phyloP scores from a whole-genome alignment of 495 filamentous ascomycete species.

The Penicillium goetzii region DNA sequence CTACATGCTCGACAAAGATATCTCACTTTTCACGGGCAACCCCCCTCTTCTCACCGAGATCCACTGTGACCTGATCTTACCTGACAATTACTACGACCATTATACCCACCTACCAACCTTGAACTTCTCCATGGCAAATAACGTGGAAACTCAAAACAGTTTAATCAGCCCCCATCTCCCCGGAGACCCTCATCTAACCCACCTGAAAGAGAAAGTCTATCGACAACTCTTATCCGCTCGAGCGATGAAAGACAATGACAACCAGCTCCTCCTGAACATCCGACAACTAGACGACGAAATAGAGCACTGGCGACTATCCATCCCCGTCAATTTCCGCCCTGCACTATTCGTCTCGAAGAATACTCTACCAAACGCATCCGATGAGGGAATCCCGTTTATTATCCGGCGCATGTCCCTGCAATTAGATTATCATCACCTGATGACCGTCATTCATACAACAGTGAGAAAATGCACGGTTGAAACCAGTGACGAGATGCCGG shows the following conservation, averaged over 20 bases:
- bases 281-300: slow-evolving; percentile 26
- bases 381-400: not conserved
- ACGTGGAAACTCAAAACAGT: not conserved
- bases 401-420: slow-evolving; percentile 20
- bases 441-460: slow-evolving; percentile 26
- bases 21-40: slow-evolving; percentile 31
- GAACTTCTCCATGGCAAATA: not conserved
- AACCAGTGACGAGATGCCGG: slow-evolving; percentile 6
- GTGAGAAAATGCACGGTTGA: slow-evolving; percentile 24
- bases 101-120: slow-evolving; percentile 9
- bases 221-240: slow-evolving; percentile 18
- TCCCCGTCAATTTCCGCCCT: slow-evolving; percentile 19
- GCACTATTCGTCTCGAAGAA: slow-evolving; percentile 21
- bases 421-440: slow-evolving; percentile 22
- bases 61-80: slow-evolving; percentile 34
- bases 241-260: slow-evolving; percentile 15
- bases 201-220: slow-evolving; percentile 25
- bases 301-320: slow-evolving; percentile 24
- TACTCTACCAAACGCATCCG: not conserved
- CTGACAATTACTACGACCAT: slow-evolving; percentile 9
- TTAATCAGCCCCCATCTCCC: slow-evolving; percentile 7
- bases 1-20: slow-evolving; percentile 38
- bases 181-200: slow-evolving; percentile 17
- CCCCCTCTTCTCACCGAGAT: slow-evolving; percentile 30
- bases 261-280: slow-evolving; percentile 23